phyloP scores from a whole-genome alignment of 1,284 basidiomycete genomes.

The Boletellus sp. region DNA sequence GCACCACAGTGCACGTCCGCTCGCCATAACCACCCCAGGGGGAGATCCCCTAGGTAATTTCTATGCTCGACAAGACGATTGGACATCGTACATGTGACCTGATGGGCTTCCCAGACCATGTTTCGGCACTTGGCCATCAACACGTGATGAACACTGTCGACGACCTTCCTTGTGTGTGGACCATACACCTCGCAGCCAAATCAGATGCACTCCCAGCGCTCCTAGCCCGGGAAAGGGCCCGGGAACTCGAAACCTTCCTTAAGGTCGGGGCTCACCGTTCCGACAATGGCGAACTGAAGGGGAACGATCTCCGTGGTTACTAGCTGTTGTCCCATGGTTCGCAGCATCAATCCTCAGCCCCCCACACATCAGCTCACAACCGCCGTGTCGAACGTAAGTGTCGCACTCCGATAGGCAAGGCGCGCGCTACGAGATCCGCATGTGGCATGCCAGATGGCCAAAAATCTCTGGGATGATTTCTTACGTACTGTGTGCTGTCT shows the following conservation, averaged over 20 bases:
- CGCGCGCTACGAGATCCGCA: background rate
- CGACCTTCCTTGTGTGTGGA: background rate
- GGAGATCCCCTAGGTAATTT: no score
- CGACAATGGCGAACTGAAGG: background rate
- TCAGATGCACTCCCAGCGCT: background rate
- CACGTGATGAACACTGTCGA: background rate
- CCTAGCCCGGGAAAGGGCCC: background rate
- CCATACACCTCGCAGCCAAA: background rate
- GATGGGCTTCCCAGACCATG: background rate
- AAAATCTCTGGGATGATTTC: background rate
- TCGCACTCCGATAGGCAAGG: background rate
- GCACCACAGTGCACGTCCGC: no score
- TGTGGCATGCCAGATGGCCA: background rate
- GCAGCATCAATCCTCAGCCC: background rate
- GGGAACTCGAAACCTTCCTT: background rate
- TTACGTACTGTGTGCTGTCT: background rate
- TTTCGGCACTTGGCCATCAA: background rate
- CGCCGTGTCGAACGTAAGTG: background rate
- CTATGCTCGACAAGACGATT: background rate
- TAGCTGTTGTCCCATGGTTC: background rate
- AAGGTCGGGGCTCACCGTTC: background rate
- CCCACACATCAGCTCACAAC: background rate
- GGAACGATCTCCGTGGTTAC: background rate
- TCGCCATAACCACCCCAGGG: no score
- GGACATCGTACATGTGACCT: background rate